Conservation (phyloP, 768 basidiomycete species). For the Boletellus sp. region DNA sequence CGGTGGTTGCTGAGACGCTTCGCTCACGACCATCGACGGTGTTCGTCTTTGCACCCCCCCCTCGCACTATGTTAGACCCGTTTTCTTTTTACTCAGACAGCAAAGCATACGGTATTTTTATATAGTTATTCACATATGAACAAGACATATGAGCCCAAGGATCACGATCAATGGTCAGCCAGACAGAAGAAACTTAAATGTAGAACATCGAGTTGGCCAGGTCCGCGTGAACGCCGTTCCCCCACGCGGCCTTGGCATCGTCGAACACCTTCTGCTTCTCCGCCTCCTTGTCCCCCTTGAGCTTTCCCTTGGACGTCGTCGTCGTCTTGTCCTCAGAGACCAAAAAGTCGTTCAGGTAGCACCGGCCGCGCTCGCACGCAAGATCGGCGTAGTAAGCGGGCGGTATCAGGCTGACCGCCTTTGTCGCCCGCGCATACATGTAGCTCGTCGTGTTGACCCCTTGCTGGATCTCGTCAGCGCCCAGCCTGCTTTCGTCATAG, state of each 20-base stretch:
- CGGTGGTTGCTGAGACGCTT: constrained; percentile 18
- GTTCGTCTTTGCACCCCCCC: not conserved
- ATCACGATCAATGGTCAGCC: not conserved
- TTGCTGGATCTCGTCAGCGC: constrained; percentile 69
- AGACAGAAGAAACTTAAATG: constrained; percentile 40
- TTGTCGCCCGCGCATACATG: constrained; percentile 78
- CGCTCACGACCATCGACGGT: not conserved
- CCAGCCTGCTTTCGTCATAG: constrained; percentile 71
- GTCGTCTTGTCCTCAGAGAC: constrained; percentile 50
- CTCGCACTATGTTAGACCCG: too few species aligned
- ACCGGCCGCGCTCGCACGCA: constrained; percentile 76
- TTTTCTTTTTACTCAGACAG: too few species aligned
- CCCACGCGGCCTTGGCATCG: constrained; percentile 40
- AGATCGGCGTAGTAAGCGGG: constrained; percentile 81
- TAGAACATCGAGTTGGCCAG: constrained; percentile 73
- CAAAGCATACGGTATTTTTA: too few species aligned
- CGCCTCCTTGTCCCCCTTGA: constrained; percentile 30
- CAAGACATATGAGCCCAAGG: too few species aligned
- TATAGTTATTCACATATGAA: too few species aligned
- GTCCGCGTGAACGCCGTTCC: constrained; percentile 52
- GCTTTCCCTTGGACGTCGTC: constrained; percentile 32
- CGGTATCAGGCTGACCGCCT: constrained; percentile 77
- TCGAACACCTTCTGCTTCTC: constrained; percentile 21
- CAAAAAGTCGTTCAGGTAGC: constrained; percentile 71
- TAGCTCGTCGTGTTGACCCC: constrained; percentile 69